Conservation (phyloP, 495 filamentous ascomycete species). For the Penicillium crystallinum region DNA sequence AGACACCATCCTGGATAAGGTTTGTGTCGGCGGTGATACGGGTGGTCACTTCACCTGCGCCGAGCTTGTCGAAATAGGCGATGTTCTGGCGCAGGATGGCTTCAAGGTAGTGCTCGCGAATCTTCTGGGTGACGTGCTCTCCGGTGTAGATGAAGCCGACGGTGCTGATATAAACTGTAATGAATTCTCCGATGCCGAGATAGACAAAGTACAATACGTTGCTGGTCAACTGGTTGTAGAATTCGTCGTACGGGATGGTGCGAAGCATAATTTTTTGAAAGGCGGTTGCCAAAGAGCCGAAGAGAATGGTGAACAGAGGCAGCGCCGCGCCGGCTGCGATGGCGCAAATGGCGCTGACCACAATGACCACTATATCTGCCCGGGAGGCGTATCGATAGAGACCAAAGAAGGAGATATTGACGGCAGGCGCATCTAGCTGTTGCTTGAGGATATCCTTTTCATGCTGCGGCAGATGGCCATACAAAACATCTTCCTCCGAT, state of each 20-base stretch:
- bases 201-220: conserved; percentile 88
- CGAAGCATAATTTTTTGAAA: conserved; percentile 62
- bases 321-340: conserved; percentile 76
- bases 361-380: conserved; percentile 69
- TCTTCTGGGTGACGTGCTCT: conserved; percentile 80
- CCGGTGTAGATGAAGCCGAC: conserved; percentile 92
- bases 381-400: conserved; percentile 77
- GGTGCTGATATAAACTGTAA: conserved; percentile 73
- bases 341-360: conserved; percentile 57
- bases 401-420: conserved; percentile 58
- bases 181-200: conserved; percentile 79
- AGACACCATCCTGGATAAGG: conserved; percentile 81
- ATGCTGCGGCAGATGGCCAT: conserved; percentile 37
- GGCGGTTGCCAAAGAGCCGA: conserved; percentile 66
- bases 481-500: conserved; percentile 31
- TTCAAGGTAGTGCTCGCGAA: conserved; percentile 75
- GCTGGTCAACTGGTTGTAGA: conserved; percentile 54
- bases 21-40: conserved; percentile 90
- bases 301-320: conserved; percentile 81
- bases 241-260: conserved; percentile 43
- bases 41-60: conserved; percentile 88
- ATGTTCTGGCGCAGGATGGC: conserved; percentile 88
- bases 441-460: conserved; percentile 63
- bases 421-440: conserved; percentile 64
- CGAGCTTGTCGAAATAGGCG: conserved; percentile 86